Evolutionary conservation across 805 yeast genomes (phyloP).

Genomic region (Saccharomycopsis fibuligera): DNA sequence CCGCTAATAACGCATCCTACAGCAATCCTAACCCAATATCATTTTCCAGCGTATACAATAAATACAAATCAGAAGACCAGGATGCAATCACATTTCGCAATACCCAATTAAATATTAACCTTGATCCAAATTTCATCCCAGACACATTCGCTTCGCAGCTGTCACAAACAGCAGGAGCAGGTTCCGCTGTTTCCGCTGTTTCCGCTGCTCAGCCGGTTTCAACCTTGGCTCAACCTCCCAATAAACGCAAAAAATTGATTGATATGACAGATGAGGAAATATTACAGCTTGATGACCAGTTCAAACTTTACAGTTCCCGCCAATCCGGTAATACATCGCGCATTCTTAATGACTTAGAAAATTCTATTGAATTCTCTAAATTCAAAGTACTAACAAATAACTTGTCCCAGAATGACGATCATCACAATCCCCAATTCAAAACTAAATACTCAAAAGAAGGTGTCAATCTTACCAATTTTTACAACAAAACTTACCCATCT

Average conservation of each 20-base stretch:
- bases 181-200: neutral
- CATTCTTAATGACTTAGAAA: conserved; percentile 15
- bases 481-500: conserved; percentile 16
- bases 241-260: conserved; percentile 11
- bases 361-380: conserved; percentile 17
- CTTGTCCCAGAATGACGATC: neutral
- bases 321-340: neutral
- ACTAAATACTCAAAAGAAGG: conserved; percentile 21
- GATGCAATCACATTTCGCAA: conserved; percentile 20
- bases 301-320: neutral
- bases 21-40: conserved; percentile 6
- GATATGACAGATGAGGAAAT: conserved; percentile 23
- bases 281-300: conserved; percentile 17
- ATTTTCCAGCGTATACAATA: conserved; percentile 18
- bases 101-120: conserved; percentile 17
- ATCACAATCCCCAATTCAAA: neutral
- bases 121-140: conserved; percentile 10
- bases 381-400: conserved; percentile 11
- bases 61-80: conserved; percentile 18
- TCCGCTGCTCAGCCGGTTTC: neutral
- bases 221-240: neutral
- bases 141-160: neutral
- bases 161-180: neutral
- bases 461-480: conserved; percentile 18
- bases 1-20: neutral